Conservation (phyloP, 1,284 basidiomycete species). For the Puccinia coronata region DNA sequence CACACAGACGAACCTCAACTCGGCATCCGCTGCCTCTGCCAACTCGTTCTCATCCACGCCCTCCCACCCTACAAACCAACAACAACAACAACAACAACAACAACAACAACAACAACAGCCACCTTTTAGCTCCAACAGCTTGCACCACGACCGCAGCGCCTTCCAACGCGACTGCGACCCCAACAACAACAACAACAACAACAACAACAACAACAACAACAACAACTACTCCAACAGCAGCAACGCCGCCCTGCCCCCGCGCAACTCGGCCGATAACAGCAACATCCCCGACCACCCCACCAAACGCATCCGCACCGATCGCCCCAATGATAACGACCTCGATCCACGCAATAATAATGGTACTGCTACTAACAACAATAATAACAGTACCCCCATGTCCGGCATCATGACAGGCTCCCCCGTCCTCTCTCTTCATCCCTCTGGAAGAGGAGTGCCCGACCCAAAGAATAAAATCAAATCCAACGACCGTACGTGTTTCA, state of each 20-base stretch:
- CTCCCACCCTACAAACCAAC: neutral
- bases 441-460: conserved; percentile 25
- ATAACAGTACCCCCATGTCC: neutral
- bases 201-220: neutral
- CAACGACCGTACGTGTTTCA: conserved; percentile 11
- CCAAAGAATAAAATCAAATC: conserved; percentile 43
- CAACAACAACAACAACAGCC: neutral
- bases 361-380: neutral
- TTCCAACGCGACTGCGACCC: conserved; percentile 16
- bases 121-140: neutral
- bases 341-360: conserved; percentile 19
- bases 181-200: neutral
- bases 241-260: neutral
- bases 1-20: neutral
- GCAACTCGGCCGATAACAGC: neutral
- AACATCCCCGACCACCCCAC: conserved; percentile 34
- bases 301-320: conserved; percentile 40
- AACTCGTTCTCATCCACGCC: neutral
- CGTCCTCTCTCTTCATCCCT: conserved; percentile 36
- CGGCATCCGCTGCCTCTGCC: neutral
- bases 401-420: conserved; percentile 13
- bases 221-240: neutral
- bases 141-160: neutral
- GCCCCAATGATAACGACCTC: neutral
- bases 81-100: neutral